Conservation (phyloP, 768 basidiomycete genomes). For the Lentinula sp. region DNA sequence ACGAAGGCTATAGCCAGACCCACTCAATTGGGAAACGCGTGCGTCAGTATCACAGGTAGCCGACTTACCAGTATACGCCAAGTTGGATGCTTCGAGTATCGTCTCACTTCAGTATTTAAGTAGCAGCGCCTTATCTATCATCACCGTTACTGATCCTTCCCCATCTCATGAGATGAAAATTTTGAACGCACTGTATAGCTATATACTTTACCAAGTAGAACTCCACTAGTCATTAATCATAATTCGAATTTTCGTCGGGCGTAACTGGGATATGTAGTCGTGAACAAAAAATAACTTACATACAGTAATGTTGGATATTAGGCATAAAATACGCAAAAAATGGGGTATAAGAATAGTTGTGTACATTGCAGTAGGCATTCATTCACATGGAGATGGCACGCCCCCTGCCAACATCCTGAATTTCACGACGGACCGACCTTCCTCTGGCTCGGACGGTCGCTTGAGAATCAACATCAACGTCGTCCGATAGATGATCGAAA, state of each 20-base stretch:
- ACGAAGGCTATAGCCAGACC: constrained; percentile 14
- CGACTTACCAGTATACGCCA: background rate
- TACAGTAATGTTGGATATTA: no score
- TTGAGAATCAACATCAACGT: constrained; percentile 43
- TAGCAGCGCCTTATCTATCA: no score
- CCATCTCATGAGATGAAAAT: no score
- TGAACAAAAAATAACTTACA: no score
- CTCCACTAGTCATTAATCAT: no score
- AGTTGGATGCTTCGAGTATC: background rate
- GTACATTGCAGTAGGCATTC: constrained; percentile 9
- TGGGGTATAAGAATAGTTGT: no score
- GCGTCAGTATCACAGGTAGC: constrained; percentile 19
- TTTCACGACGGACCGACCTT: constrained; percentile 56
- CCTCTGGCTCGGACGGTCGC: constrained; percentile 44
- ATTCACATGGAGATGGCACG: constrained; percentile 80
- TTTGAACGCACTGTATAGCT: no score
- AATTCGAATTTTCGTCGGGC: no score
- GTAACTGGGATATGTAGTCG: no score
- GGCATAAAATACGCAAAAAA: no score
- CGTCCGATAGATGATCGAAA: constrained; percentile 53
- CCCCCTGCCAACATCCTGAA: constrained; percentile 59
- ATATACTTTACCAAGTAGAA: no score
- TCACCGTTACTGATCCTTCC: background rate
- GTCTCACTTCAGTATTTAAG: no score
- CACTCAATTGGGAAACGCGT: constrained; percentile 24